Evolutionary conservation across 352 stramenopile genomes (phyloP).

Genomic region (Phytophthora kernoviae): DNA sequence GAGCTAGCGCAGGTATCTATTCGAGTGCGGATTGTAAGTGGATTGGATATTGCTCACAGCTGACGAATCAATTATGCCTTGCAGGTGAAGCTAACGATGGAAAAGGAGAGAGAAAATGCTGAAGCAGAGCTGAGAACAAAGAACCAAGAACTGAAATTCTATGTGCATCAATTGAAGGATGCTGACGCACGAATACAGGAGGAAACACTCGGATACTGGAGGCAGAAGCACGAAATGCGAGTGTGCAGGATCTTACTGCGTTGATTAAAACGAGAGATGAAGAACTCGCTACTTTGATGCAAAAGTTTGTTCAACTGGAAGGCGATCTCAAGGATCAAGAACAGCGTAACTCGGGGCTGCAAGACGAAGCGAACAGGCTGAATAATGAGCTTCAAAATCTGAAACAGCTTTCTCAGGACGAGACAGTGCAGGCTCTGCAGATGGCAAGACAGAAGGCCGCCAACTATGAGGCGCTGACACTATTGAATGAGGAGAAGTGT

Average conservation of each 20-base stretch:
- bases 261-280: slow-evolving; percentile 39
- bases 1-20: slow-evolving; percentile 28
- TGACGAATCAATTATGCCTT: slow-evolving; percentile 7
- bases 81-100: slow-evolving; percentile 30
- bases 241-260: slow-evolving; percentile 11
- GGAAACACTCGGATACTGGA: slow-evolving; percentile 15
- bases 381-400: slow-evolving; percentile 37
- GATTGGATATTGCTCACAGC: background rate
- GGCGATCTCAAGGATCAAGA: slow-evolving; percentile 30
- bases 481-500: slow-evolving; percentile 66
- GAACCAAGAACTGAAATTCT: slow-evolving; percentile 17
- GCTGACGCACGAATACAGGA: slow-evolving; percentile 10
- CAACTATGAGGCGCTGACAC: slow-evolving; percentile 58
- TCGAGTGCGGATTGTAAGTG: background rate
- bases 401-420: slow-evolving; percentile 66
- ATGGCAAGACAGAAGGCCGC: slow-evolving; percentile 64
- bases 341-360: slow-evolving; percentile 26
- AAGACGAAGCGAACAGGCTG: slow-evolving; percentile 36
- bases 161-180: slow-evolving; percentile 6
- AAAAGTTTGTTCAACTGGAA: slow-evolving; percentile 44
- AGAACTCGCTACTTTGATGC: slow-evolving; percentile 58
- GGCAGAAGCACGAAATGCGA: slow-evolving; percentile 14
- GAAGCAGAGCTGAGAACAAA: slow-evolving; percentile 13
- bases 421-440: slow-evolving; percentile 76
- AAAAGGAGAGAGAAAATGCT: slow-evolving; percentile 18